Evolutionary conservation across 495 filamentous ascomycete species (phyloP).

Genomic region (Hyaloscypha hepaticicola): DNA sequence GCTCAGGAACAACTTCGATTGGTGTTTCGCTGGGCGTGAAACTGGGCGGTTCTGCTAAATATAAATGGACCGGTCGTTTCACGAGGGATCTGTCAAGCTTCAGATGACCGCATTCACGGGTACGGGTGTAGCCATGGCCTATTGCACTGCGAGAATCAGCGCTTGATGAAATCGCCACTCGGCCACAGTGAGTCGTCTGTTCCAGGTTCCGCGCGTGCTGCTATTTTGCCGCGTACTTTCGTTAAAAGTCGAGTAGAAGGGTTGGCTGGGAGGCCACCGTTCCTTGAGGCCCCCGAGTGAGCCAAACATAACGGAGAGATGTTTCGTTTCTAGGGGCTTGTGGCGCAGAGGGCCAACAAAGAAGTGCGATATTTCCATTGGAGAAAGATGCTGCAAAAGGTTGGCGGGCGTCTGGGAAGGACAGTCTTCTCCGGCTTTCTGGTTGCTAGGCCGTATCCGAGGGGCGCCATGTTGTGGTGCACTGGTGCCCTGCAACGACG

Average conservation of each 20-base stretch:
- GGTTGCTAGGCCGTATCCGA: background rate
- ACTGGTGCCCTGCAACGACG: background rate
- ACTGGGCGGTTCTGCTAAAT: conserved; percentile 24
- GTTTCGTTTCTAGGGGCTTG: conserved; percentile 9
- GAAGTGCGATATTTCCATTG: no score
- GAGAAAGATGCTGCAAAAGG: background rate
- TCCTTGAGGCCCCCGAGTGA: background rate
- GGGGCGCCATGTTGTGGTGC: no score
- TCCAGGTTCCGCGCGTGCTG: conserved; percentile 17
- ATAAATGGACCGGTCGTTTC: conserved; percentile 18
- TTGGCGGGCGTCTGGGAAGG: background rate
- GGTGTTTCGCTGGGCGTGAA: conserved; percentile 12
- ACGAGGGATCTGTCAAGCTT: conserved; percentile 12
- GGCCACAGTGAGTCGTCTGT: background rate
- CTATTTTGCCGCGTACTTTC: conserved; percentile 28
- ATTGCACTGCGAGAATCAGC: conserved; percentile 8
- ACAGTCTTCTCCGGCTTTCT: background rate
- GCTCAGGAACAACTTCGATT: background rate
- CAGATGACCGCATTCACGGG: background rate
- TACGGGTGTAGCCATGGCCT: conserved; percentile 6
- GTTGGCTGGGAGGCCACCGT: conserved; percentile 9
- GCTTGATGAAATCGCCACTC: conserved; percentile 20
- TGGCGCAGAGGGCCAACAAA: conserved; percentile 18
- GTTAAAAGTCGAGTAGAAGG: conserved; percentile 8
- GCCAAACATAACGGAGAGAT: background rate